Evolutionary conservation across 768 basidiomycete species (phyloP).

Genomic region (Gloeophyllum trabeum): DNA sequence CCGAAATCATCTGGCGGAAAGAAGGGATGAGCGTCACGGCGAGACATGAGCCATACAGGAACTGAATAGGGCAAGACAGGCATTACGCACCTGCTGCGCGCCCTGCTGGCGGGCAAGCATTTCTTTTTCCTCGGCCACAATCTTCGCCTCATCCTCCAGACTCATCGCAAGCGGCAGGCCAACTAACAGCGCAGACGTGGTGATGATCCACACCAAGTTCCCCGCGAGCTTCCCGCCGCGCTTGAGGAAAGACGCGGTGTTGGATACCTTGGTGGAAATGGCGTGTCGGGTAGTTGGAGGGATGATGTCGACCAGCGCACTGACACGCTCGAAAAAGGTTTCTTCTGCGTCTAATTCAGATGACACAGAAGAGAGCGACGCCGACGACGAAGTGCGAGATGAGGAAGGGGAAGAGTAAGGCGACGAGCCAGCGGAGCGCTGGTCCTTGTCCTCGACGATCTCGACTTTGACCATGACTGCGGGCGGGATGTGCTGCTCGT

Average conservation of each 20-base stretch:
- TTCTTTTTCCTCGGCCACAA: constrained; percentile 91
- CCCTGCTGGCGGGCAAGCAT: constrained; percentile 90
- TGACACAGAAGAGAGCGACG: constrained; percentile 70
- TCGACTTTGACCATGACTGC: constrained; percentile 85
- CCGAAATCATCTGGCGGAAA: constrained; percentile 55
- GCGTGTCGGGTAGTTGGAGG: constrained; percentile 80
- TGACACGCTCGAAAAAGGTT: constrained; percentile 76
- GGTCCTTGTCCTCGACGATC: constrained; percentile 78
- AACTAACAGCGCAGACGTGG: constrained; percentile 87
- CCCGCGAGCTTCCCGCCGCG: constrained; percentile 65
- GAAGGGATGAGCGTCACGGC: constrained; percentile 1
- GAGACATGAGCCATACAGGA: constrained; percentile 4
- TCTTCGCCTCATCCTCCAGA: constrained; percentile 93
- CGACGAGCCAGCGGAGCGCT: constrained; percentile 32
- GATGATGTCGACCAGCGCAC: constrained; percentile 92
- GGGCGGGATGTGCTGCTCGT: background rate
- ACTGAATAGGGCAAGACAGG: constrained; percentile 1
- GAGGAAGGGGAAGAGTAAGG: constrained; percentile 71
- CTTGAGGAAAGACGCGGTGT: constrained; percentile 53
- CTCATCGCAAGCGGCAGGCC: constrained; percentile 88
- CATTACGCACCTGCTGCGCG: constrained; percentile 64
- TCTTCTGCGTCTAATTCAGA: constrained; percentile 70
- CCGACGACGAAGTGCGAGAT: constrained; percentile 58
- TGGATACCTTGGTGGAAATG: constrained; percentile 49
- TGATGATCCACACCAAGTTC: constrained; percentile 89